Base-by-base conservation (phyloP, 495 filamentous ascomycete genomes). In the Podospora conica region DNA sequence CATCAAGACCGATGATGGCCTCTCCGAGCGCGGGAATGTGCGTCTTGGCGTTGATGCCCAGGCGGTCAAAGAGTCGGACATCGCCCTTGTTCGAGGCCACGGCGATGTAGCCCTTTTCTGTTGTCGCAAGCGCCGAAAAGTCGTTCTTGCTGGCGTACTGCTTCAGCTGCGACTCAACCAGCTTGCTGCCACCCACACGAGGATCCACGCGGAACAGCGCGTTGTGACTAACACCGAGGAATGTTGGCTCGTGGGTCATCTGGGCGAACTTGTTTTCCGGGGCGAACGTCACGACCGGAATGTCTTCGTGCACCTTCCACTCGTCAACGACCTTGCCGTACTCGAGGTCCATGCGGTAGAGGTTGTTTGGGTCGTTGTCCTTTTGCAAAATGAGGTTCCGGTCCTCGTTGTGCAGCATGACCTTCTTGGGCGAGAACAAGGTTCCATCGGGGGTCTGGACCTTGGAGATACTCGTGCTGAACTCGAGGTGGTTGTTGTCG, bases 291-390 rank as follows among this genome's bases (percentile, higher is more conserved):
- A 89, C 86, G 60, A 98, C 92, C 0, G 90, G 86, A 64, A 98
- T 97, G 78, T 98, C 92, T 64, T 98, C 93, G 71, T 98, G 94
- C n/a, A 98, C 85, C 70, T 96, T 97, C 95, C 95, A 98, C 77
- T 98, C 96, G 73, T 98, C 96, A 2, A 98, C 92, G n/a, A 98
- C 91, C 81, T 97, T 98, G 63, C 95, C 95, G 72, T 95, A 96
- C 71, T 98, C 96, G 66, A 98, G 81, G 80, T 98, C 95, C 95
- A 98, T 97, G 25, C 91, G 91, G 72, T 92, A 98, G n/a, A 98
- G 81, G 27, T 88, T 91, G 78, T 98, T 93, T 6, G 96, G 92
- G 66, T 97, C 87, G 33, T 87, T 81, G 28, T 82, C 82, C 69
- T 94, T 91, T 73, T 98, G 96, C 54, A 98, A 78, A 70, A 98